phyloP scores from a whole-genome alignment of 495 filamentous ascomycete genomes.

The Daldinia childiae region DNA sequence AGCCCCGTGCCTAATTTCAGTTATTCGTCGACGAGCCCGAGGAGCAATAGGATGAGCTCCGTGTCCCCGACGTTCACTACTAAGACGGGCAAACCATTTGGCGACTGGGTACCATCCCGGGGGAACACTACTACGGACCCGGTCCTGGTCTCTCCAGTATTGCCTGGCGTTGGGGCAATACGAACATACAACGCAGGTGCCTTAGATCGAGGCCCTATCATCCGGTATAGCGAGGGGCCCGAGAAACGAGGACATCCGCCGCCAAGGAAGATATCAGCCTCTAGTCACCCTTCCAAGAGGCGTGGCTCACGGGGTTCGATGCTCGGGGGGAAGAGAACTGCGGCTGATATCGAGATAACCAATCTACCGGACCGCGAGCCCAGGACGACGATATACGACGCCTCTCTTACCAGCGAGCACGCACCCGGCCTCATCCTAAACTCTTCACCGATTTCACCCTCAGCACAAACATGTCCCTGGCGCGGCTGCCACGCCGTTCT shows the following conservation, averaged over 20 bases:
- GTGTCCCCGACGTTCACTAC: not conserved
- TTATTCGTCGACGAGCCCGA: slow-evolving; percentile 21
- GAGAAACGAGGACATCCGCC: not conserved
- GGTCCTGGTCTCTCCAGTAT: not conserved
- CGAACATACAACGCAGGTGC: slow-evolving; percentile 5
- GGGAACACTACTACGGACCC: not conserved
- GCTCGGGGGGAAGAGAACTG: not conserved
- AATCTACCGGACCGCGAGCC: not conserved
- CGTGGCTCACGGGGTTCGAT: not conserved
- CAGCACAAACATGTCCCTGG: slow-evolving; percentile 53
- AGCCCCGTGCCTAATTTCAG: slow-evolving; percentile 9
- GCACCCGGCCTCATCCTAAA: slow-evolving; percentile 5
- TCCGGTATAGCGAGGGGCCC: not conserved
- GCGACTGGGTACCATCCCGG: not conserved
- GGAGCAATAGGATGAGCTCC: slow-evolving; percentile 1
- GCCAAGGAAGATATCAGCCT: not conserved
- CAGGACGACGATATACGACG: not conserved
- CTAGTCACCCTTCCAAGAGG: not conserved
- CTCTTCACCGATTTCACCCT: slow-evolving; percentile 14
- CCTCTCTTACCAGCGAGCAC: not conserved
- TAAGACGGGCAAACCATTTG: not conserved
- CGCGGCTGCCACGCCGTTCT: slow-evolving; percentile 30
- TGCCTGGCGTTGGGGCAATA: slow-evolving; percentile 11
- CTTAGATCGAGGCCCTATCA: slow-evolving; percentile 17
- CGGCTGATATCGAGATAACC: not conserved